Conservation (phyloP, 371 early-diverging fungal genomes). For the Mucor mucedo region DNA sequence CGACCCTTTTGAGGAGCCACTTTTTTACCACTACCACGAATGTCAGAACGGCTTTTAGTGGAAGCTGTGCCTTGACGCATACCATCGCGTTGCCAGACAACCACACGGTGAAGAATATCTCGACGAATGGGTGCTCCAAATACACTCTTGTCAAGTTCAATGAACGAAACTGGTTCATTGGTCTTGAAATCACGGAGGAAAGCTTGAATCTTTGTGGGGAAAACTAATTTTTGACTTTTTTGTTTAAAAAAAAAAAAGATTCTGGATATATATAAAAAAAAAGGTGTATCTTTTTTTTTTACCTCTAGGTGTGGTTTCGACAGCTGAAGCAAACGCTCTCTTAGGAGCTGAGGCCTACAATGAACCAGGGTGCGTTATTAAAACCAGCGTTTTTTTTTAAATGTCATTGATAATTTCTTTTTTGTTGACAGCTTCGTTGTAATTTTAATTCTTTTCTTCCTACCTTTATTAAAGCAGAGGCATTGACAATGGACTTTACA, state of each 20-base stretch:
- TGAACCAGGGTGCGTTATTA: slow-evolving; percentile 1
- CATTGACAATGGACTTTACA: slow-evolving; percentile 3
- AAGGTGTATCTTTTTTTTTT: slow-evolving; percentile 4
- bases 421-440: neutral
- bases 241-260: neutral
- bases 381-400: neutral
- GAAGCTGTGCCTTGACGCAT: slow-evolving; percentile 88
- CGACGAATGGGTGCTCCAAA: slow-evolving; percentile 83
- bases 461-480: slow-evolving; percentile 17
- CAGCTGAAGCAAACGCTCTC: slow-evolving; percentile 33
- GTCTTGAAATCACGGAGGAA: slow-evolving; percentile 84
- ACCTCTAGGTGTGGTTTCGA: slow-evolving; percentile 31
- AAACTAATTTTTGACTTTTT: slow-evolving; percentile 6
- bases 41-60: slow-evolving; percentile 83
- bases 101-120: slow-evolving; percentile 89
- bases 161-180: slow-evolving; percentile 73
- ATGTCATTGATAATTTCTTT: neutral
- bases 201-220: slow-evolving; percentile 68
- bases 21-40: slow-evolving; percentile 84
- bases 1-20: slow-evolving; percentile 90
- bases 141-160: slow-evolving; percentile 75
- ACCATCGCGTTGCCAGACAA: slow-evolving; percentile 82
- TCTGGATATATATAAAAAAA: too few relatives aligned
- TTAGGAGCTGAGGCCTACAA: slow-evolving; percentile 18
- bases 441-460: neutral